Conservation (phyloP, 2,329 filamentous ascomycete genomes). For the Albophoma yamanashiensis region DNA sequence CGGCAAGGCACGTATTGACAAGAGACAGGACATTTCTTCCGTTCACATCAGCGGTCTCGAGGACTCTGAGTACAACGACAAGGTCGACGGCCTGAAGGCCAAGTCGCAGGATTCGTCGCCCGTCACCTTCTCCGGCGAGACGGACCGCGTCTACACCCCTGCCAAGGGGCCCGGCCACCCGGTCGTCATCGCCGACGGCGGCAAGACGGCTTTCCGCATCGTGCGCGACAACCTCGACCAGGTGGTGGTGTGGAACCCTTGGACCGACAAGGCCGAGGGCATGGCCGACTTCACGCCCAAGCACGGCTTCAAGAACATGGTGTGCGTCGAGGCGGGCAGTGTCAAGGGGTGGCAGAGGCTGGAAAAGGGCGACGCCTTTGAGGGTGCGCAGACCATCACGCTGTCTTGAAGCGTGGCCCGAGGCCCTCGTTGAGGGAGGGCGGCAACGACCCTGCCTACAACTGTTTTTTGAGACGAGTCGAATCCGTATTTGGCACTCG, state of each 20-base stretch:
- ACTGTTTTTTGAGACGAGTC: background rate
- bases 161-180: slow-evolving; percentile 46
- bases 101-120: slow-evolving; percentile 53
- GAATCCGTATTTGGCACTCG: background rate
- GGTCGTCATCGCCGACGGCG: slow-evolving; percentile 51
- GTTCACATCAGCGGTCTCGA: slow-evolving; percentile 67
- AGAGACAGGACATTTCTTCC: slow-evolving; percentile 64
- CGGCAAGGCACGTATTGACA: background rate
- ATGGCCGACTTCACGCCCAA: slow-evolving; percentile 86
- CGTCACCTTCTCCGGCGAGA: slow-evolving; percentile 65
- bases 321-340: slow-evolving; percentile 85
- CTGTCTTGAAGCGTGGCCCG: slow-evolving; percentile 16
- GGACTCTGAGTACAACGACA: slow-evolving; percentile 70
- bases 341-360: slow-evolving; percentile 76
- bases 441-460: background rate
- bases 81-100: slow-evolving; percentile 55
- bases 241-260: slow-evolving; percentile 95
- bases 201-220: slow-evolving; percentile 58
- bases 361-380: slow-evolving; percentile 63
- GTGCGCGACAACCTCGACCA: slow-evolving; percentile 77
- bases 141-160: slow-evolving; percentile 80
- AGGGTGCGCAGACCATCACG: slow-evolving; percentile 48
- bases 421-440: background rate
- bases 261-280: slow-evolving; percentile 69
- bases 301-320: slow-evolving; percentile 84